Percentiles rank a stretch among this genome's conserved stretches.
phyloP scores from a whole-genome alignment of 2,329 filamentous ascomycete genomes.

The Clonostachys sp. region DNA sequence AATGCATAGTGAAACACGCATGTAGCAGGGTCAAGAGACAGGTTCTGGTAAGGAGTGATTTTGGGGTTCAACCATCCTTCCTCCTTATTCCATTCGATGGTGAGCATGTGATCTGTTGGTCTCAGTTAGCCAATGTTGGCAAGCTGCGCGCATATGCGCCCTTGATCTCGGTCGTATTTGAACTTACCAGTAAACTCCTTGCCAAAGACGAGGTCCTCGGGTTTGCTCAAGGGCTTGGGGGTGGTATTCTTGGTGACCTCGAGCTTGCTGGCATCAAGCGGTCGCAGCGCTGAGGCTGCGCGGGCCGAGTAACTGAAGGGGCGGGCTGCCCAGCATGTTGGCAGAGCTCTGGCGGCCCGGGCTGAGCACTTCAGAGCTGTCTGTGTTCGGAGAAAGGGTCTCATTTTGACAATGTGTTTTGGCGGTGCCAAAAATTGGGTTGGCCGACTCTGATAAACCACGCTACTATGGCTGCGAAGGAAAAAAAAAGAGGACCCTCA shows the following conservation, averaged over 20 bases:
- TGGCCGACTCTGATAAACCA: too few species aligned
- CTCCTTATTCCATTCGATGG: constrained; percentile 83
- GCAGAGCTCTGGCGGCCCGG: constrained; percentile 26
- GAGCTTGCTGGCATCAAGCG: constrained; percentile 75
- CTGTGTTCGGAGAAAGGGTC: constrained; percentile 19
- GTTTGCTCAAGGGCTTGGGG: constrained; percentile 70
- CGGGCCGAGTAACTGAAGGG: constrained; percentile 43
- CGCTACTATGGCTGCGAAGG: too few species aligned
- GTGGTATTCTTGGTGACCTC: constrained; percentile 67
- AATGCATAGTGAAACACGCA: constrained; percentile 99
- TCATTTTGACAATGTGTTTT: constrained; percentile 11
- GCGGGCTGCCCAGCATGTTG: constrained; percentile 19
- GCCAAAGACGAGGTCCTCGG: constrained; percentile 85
- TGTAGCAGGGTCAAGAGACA: constrained; percentile 90
- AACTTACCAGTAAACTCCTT: constrained; percentile 77
- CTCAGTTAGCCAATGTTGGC: too few species aligned
- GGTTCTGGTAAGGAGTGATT: constrained; percentile 94
- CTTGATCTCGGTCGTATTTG: not conserved
- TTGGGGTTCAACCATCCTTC: constrained; percentile 79
- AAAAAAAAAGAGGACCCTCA: too few species aligned
- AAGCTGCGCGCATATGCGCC: too few species aligned
- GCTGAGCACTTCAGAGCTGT: constrained; percentile 24
- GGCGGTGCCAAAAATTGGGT: too few species aligned
- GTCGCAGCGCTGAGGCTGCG: constrained; percentile 50
- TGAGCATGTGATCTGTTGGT: constrained; percentile 85